phyloP scores from a whole-genome alignment of 1,284 basidiomycete species.

The Neotropicomus parvogracilis region DNA sequence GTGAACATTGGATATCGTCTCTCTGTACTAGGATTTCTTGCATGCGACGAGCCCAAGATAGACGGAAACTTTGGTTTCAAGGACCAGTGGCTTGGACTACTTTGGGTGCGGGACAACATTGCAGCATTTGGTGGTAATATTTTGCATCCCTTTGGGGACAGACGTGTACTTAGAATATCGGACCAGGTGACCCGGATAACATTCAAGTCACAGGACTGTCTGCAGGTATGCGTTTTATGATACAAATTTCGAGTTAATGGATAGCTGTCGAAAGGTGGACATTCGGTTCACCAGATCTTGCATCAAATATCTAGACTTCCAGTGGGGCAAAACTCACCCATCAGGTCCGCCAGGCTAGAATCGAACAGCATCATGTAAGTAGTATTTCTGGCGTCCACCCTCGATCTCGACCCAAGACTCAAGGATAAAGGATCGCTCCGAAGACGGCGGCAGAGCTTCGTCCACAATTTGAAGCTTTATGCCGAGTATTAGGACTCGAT shows the following conservation, averaged over 20 bases:
- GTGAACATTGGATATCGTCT: slow-evolving; percentile 71
- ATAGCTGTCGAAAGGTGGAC: slow-evolving; percentile 46
- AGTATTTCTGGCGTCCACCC: not conserved
- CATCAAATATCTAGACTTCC: slow-evolving; percentile 65
- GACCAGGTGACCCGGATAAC: slow-evolving; percentile 45
- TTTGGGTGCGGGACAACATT: slow-evolving; percentile 27
- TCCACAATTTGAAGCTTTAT: slow-evolving; percentile 62
- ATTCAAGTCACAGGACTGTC: slow-evolving; percentile 66
- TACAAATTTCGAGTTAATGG: not conserved
- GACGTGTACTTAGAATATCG: slow-evolving; percentile 26
- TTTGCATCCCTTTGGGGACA: slow-evolving; percentile 52
- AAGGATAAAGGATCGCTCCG: slow-evolving; percentile 31
- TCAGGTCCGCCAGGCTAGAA: slow-evolving; percentile 61
- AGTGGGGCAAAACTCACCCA: slow-evolving; percentile 53
- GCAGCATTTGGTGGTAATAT: slow-evolving; percentile 31
- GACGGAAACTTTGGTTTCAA: slow-evolving; percentile 77
- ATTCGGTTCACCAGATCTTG: slow-evolving; percentile 71
- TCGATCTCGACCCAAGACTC: not conserved
- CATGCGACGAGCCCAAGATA: slow-evolving; percentile 53
- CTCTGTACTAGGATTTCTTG: slow-evolving; percentile 71
- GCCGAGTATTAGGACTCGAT: slow-evolving; percentile 50
- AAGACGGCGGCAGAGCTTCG: slow-evolving; percentile 55
- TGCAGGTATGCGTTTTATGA: slow-evolving; percentile 44
- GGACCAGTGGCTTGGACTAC: slow-evolving; percentile 43
- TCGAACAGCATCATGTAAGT: slow-evolving; percentile 70